Conservation (phyloP, 495 filamentous ascomycete genomes). For the Podospora tetraspora region DNA sequence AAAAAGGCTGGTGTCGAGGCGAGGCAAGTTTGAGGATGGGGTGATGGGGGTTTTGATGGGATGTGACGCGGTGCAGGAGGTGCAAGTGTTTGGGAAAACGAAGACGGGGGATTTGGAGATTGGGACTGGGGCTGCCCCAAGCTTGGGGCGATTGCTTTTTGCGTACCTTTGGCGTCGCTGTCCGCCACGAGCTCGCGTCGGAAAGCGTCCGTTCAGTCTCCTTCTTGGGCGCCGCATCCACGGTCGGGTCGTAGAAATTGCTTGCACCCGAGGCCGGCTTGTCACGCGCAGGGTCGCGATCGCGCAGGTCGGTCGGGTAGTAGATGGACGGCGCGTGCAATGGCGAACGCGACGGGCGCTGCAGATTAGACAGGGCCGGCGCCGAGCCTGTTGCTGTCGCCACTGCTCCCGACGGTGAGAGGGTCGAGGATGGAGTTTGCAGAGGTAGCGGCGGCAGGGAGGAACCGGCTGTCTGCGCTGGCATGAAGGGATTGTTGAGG, state of each 20-base stretch:
- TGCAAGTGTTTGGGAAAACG: conserved; percentile 9
- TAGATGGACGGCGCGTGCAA: conserved; percentile 33
- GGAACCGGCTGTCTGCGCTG: conserved; percentile 17
- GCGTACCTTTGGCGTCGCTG: conserved; percentile 38
- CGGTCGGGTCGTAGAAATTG: conserved; percentile 54
- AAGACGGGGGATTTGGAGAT: conserved; percentile 14
- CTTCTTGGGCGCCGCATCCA: conserved; percentile 36
- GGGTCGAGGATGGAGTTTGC: conserved; percentile 24
- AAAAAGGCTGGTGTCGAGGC: neutral
- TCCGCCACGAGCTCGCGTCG: conserved; percentile 37
- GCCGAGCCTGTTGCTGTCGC: conserved; percentile 5
- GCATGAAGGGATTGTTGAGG: conserved; percentile 31
- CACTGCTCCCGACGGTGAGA: conserved; percentile 16
- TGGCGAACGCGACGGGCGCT: conserved; percentile 25
- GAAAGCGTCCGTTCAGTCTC: conserved; percentile 38
- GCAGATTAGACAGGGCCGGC: conserved; percentile 15
- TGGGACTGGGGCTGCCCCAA: conserved; percentile 19
- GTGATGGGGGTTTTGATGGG: neutral
- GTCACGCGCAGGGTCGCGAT: conserved; percentile 37
- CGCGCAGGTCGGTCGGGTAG: conserved; percentile 26
- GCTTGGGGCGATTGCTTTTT: conserved; percentile 14
- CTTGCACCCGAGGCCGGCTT: conserved; percentile 34
- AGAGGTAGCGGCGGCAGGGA: conserved; percentile 23
- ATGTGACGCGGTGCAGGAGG: neutral
- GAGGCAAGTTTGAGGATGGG: neutral